A percentile compares a stretch with the other conserved stretches of the same genome.
Conservation (phyloP, 2,329 filamentous ascomycete species). For the Colletotrichum spaethianum region DNA sequence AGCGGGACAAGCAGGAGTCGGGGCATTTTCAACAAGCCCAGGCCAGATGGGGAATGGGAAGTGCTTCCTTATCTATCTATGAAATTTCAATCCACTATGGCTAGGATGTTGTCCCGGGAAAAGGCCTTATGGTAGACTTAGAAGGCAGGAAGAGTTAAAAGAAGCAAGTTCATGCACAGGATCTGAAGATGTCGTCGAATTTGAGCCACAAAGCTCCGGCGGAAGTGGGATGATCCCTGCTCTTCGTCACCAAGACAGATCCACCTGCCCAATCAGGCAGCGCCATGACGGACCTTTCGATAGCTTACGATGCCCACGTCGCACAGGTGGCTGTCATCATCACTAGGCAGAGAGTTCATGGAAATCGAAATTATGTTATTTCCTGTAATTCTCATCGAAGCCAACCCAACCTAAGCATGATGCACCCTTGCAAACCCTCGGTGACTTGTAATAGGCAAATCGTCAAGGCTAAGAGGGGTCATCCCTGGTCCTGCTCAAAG, state of each 20-base stretch:
- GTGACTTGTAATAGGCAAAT: neutral
- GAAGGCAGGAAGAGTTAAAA: neutral
- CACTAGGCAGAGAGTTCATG: neutral
- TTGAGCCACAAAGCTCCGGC: neutral
- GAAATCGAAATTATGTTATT: neutral
- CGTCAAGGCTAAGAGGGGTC: neutral
- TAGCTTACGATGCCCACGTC: neutral
- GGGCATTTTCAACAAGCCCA: too few species aligned
- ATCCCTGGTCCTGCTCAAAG: neutral
- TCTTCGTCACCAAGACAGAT: neutral
- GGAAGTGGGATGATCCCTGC: slow-evolving; percentile 6
- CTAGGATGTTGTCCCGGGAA: neutral
- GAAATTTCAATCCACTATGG: too few species aligned
- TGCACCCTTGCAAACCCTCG: neutral
- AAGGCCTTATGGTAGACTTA: neutral
- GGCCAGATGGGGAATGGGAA: too few species aligned
- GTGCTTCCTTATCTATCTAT: too few species aligned
- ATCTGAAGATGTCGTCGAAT: slow-evolving; percentile 8
- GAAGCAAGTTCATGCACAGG: neutral
- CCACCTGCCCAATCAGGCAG: slow-evolving; percentile 10
- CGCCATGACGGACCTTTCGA: neutral
- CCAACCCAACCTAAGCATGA: neutral
- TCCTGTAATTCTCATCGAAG: neutral
- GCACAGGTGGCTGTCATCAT: neutral
- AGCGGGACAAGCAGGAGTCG: neutral